These are phyloP conservation scores for Starmerella riodocensis DNA, from an alignment of 805 yeast genomes.

Conservation along the genomic window DNA sequence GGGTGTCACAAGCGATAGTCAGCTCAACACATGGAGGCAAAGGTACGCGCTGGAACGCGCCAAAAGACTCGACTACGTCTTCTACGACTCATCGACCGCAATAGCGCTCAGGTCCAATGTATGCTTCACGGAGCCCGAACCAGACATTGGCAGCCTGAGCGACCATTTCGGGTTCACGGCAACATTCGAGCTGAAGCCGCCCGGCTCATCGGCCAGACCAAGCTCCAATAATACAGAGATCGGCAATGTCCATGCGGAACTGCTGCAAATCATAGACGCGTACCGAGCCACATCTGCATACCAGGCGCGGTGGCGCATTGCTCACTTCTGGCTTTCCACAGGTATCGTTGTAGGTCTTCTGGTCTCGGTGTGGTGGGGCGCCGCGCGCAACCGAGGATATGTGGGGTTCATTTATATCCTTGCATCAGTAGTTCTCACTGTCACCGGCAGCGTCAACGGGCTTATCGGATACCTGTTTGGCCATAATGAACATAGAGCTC, in stretches of 20 bases:
- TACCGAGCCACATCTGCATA: slow-evolving; percentile 42
- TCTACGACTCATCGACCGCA: slow-evolving; percentile 48
- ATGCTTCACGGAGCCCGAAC: slow-evolving; percentile 55
- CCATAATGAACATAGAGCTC: slow-evolving; percentile 61
- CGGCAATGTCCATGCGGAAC: slow-evolving; percentile 34
- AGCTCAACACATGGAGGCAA: slow-evolving; percentile 74
- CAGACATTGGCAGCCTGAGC: slow-evolving; percentile 62
- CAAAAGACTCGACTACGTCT: slow-evolving; percentile 78
- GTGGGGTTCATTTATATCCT: slow-evolving; percentile 53
- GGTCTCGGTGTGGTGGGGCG: slow-evolving; percentile 47
- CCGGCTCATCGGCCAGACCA: not conserved
- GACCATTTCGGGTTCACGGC: slow-evolving; percentile 72
- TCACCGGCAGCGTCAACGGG: slow-evolving; percentile 63
- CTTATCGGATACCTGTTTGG: slow-evolving; percentile 70
- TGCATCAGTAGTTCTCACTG: slow-evolving; percentile 40
- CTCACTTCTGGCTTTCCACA: slow-evolving; percentile 50
- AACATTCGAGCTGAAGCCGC: slow-evolving; percentile 12
- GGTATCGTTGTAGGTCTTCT: slow-evolving; percentile 39
- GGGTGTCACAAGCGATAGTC: slow-evolving; percentile 84
- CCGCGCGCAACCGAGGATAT: slow-evolving; percentile 41
- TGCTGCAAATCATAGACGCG: slow-evolving; percentile 34
- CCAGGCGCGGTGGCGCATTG: slow-evolving; percentile 53
- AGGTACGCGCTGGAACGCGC: slow-evolving; percentile 48
- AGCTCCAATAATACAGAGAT: slow-evolving; percentile 2
- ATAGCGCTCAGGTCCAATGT: slow-evolving; percentile 52